These are phyloP conservation scores for Entomortierella beljakovae DNA, from an alignment of 192 early-diverging fungal species.

Conservation along the genomic window DNA sequence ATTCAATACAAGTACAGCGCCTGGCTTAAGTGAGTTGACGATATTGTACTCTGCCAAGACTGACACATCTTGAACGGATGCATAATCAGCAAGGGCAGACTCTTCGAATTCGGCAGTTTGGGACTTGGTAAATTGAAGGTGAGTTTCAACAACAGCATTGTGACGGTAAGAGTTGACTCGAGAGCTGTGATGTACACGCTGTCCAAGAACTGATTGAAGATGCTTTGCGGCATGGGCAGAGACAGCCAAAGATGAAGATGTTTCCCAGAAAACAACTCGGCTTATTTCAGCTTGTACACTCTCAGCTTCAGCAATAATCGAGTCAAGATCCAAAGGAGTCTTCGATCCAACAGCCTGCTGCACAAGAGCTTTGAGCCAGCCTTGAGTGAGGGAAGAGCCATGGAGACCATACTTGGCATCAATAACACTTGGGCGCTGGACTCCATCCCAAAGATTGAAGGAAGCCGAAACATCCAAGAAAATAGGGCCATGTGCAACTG, in stretches of 20 bases:
- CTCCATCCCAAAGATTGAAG: constrained; percentile 63
- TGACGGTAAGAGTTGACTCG: constrained; percentile 67
- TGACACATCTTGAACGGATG: constrained; percentile 70
- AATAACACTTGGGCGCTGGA: constrained; percentile 55
- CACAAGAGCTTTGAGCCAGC: constrained; percentile 52
- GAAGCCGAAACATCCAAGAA: constrained; percentile 81
- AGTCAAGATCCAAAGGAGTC: constrained; percentile 42
- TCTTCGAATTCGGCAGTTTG: constrained; percentile 46
- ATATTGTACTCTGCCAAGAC: constrained; percentile 72
- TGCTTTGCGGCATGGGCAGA: constrained; percentile 66
- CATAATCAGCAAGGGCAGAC: constrained; percentile 64
- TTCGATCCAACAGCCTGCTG: constrained; percentile 29
- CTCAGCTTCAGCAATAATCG: constrained; percentile 23
- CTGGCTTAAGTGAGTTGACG: constrained; percentile 59
- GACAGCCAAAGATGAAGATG: constrained; percentile 48
- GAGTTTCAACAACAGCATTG: constrained; percentile 68
- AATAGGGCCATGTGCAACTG: constrained; percentile 71
- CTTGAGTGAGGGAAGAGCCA: constrained; percentile 33
- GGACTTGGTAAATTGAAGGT: constrained; percentile 65
- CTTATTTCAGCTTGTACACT: constrained; percentile 51
- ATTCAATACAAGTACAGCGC: constrained; percentile 73
- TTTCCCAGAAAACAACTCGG: constrained; percentile 71
- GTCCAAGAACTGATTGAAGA: constrained; percentile 57
- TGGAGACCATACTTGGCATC: constrained; percentile 52
- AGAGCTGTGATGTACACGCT: constrained; percentile 50